phyloP scores from a whole-genome alignment of 257 asterid genomes.

The Solanum gandarillasii region DNA sequence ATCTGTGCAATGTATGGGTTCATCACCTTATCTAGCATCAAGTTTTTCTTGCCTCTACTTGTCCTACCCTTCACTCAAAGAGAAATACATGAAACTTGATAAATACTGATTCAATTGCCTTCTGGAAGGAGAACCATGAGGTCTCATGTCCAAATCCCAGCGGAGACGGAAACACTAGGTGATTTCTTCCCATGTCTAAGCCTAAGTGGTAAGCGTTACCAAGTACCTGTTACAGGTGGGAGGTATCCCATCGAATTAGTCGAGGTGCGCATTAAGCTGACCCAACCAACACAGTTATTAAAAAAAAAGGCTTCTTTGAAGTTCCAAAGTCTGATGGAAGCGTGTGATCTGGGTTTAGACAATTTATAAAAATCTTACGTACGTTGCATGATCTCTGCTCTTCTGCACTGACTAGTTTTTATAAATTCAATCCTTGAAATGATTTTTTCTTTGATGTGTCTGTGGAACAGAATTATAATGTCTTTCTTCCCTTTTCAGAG shows the following conservation, averaged over 20 bases:
- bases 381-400: neutral
- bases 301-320: neutral
- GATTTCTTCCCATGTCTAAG: neutral
- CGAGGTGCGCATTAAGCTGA: neutral
- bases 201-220: neutral
- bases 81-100: neutral
- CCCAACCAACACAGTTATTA: neutral
- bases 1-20: neutral
- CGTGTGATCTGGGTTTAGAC: neutral
- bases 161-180: neutral
- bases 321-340: neutral
- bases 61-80: neutral
- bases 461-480: neutral
- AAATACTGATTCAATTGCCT: neutral
- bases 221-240: neutral
- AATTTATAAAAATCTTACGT: neutral
- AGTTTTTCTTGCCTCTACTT: neutral
- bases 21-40: neutral
- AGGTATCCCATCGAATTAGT: neutral
- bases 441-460: neutral
- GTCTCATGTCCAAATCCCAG: neutral
- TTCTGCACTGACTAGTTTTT: neutral
- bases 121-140: neutral
- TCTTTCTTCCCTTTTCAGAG: constrained; percentile 34
- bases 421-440: neutral